Evolutionary conservation across 495 filamentous ascomycete species (phyloP).

Genomic region (Neurospora sp.): DNA sequence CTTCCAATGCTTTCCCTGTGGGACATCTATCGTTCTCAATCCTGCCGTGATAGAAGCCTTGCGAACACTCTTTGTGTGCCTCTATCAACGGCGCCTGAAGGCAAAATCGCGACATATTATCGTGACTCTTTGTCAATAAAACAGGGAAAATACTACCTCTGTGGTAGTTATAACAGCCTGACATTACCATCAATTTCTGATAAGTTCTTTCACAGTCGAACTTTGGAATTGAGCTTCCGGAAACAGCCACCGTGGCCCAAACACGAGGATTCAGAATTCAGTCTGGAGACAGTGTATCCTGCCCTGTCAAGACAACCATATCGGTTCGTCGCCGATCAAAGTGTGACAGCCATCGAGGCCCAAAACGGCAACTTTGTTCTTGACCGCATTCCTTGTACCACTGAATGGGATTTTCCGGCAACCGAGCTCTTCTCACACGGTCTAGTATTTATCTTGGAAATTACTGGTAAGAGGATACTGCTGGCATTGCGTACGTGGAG

Average conservation of each 20-base stretch:
- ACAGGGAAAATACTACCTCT: not conserved
- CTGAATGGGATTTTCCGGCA: too few relatives aligned
- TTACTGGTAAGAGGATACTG: not conserved
- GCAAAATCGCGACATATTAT: not conserved
- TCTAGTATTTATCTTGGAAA: not conserved
- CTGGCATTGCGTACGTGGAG: not conserved
- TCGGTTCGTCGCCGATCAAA: not conserved
- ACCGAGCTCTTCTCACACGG: not conserved
- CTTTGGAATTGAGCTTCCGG: not conserved
- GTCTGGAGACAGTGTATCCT: not conserved
- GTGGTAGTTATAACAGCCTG: not conserved
- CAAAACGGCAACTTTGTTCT: too few relatives aligned
- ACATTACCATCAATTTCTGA: not conserved
- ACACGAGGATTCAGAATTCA: not conserved
- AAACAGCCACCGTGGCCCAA: not conserved
- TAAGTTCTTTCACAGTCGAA: not conserved
- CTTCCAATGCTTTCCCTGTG: not conserved
- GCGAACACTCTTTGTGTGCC: not conserved
- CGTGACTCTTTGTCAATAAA: not conserved
- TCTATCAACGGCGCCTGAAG: not conserved
- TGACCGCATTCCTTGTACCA: too few relatives aligned
- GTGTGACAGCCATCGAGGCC: too few relatives aligned
- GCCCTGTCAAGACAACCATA: not conserved
- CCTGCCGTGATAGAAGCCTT: not conserved
- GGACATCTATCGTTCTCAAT: not conserved